These are phyloP conservation scores for Chalaropsis ovoidea DNA, from an alignment of 2,329 filamentous ascomycete species.

Conservation along the genomic window DNA sequence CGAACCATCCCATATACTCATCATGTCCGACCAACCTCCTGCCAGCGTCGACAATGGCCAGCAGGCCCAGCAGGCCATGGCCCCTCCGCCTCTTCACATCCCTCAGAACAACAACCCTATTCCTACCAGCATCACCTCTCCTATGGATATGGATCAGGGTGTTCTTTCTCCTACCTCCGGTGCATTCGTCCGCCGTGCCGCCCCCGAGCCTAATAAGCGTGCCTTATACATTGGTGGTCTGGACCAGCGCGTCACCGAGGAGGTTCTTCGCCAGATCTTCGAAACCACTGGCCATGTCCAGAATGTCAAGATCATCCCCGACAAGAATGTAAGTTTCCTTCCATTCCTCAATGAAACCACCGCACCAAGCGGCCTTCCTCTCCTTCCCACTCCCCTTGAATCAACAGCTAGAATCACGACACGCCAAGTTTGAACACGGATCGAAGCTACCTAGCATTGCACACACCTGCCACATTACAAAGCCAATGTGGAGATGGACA, in stretches of 20 bases:
- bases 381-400: neutral
- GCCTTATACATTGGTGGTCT: conserved; percentile 92
- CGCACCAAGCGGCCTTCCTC: neutral
- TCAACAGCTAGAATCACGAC: neutral
- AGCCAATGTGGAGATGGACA: neutral
- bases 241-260: conserved; percentile 89
- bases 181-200: conserved; percentile 75
- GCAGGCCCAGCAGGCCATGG: conserved; percentile 74
- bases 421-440: neutral
- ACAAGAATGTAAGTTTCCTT: conserved; percentile 82
- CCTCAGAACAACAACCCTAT: conserved; percentile 95
- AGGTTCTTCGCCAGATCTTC: conserved; percentile 93
- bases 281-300: conserved; percentile 97
- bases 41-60: conserved; percentile 50
- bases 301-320: conserved; percentile 98
- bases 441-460: neutral
- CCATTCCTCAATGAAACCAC: neutral
- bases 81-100: conserved; percentile 83
- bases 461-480: neutral
- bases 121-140: conserved; percentile 82
- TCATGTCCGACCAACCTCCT: conserved; percentile 59
- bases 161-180: conserved; percentile 80
- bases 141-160: conserved; percentile 52
- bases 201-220: conserved; percentile 96
- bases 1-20: conserved; percentile 28